Percentiles rank a stretch among this genome's conserved stretches.
Evolutionary conservation across 305 asterid species (phyloP).

Genomic region (Withania somnifera): DNA sequence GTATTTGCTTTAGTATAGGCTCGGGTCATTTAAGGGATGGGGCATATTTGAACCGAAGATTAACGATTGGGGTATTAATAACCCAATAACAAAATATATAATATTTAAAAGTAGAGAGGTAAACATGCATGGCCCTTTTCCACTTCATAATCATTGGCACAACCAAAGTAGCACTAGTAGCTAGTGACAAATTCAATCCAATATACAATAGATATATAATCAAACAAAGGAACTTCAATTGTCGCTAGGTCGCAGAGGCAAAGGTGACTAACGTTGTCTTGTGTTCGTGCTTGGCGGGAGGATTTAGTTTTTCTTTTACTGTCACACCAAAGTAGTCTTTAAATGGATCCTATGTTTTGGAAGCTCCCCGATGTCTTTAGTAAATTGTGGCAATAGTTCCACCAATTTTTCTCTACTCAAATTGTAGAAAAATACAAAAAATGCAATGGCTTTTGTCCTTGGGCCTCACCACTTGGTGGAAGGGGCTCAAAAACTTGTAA

Average conservation of each 20-base stretch:
- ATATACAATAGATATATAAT: not conserved
- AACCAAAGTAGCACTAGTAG: not conserved
- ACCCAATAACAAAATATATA: not conserved
- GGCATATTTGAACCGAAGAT: too few relatives aligned
- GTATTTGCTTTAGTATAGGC: too few relatives aligned
- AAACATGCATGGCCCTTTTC: not conserved
- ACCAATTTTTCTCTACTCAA: constrained; percentile 31
- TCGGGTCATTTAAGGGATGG: too few relatives aligned
- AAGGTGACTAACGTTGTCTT: constrained; percentile 12
- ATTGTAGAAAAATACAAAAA: constrained; percentile 20
- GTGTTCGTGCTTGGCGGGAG: constrained; percentile 21
- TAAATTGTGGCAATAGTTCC: constrained; percentile 26
- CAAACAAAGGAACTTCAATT: not conserved
- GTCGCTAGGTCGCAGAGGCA: not conserved
- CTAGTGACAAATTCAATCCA: too few relatives aligned
- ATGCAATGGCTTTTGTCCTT: constrained; percentile 12
- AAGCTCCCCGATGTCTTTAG: constrained; percentile 16
- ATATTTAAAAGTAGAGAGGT: too few relatives aligned
- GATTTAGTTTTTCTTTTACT: constrained; percentile 30
- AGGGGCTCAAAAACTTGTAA: constrained; percentile 30
- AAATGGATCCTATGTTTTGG: constrained; percentile 15
- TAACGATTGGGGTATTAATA: too few relatives aligned
- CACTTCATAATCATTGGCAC: not conserved
- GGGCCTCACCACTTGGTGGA: constrained; percentile 28
- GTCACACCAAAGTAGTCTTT: constrained; percentile 34